phyloP scores from a whole-genome alignment of 805 yeast genomes.

The Candida coleopterorum region DNA sequence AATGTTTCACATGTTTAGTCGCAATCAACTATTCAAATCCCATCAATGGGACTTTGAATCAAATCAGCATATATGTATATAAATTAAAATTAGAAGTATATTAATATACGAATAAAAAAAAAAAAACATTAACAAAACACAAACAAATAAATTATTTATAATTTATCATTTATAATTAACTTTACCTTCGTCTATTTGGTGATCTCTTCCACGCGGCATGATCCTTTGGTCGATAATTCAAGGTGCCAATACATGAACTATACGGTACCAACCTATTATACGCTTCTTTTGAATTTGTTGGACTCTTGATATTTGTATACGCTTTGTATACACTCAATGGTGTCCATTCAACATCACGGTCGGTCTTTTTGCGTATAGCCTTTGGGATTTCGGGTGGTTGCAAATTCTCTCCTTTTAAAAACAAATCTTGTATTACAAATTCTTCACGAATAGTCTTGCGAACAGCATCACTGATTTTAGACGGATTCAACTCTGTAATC shows the following conservation, averaged over 20 bases:
- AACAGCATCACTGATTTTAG: slow-evolving; percentile 8
- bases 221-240: slow-evolving; percentile 11
- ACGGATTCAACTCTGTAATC: slow-evolving; percentile 8
- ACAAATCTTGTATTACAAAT: slow-evolving; percentile 10
- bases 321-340: slow-evolving; percentile 31
- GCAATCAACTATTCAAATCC: background rate
- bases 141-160: background rate
- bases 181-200: slow-evolving; percentile 10
- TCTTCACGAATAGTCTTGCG: slow-evolving; percentile 11
- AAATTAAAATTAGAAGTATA: no score
- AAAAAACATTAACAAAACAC: background rate
- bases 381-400: slow-evolving; percentile 7
- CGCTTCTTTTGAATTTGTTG: slow-evolving; percentile 10
- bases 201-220: slow-evolving; percentile 11
- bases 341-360: slow-evolving; percentile 20
- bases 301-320: slow-evolving; percentile 25
- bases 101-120: no score
- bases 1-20: slow-evolving; percentile 1
- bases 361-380: slow-evolving; percentile 5
- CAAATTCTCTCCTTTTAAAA: slow-evolving; percentile 6
- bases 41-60: slow-evolving; percentile 3
- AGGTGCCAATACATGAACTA: slow-evolving; percentile 11
- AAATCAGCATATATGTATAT: no score
- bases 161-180: background rate
- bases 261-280: slow-evolving; percentile 11